Evolutionary conservation across 179 eudicot genomes (phyloP).

Genomic region (Nepenthes alata): DNA sequence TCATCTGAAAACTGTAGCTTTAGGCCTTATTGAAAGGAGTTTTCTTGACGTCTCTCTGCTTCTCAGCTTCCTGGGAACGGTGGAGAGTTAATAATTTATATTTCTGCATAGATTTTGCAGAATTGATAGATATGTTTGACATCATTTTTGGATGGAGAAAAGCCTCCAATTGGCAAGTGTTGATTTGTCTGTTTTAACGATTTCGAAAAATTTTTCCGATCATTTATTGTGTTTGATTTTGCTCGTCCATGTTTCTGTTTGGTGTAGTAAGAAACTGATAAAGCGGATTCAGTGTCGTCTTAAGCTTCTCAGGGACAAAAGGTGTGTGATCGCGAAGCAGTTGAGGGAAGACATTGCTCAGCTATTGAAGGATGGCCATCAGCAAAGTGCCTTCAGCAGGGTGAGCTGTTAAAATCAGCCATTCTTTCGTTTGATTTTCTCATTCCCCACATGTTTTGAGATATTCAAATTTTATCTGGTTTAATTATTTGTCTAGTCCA

Average conservation of each 20-base stretch:
- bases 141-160: slow-evolving; percentile 67
- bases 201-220: background rate
- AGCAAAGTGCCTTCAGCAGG: slow-evolving; percentile 42
- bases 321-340: slow-evolving; percentile 27
- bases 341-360: slow-evolving; percentile 46
- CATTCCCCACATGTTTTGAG: no score
- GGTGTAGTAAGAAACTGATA: slow-evolving; percentile 57
- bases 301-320: slow-evolving; percentile 54
- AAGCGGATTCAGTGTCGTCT: slow-evolving; percentile 50
- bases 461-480: no score
- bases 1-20: no score
- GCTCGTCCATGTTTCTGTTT: background rate
- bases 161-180: slow-evolving; percentile 57
- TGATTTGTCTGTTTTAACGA: background rate
- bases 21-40: no score
- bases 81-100: no score
- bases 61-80: no score
- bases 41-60: no score
- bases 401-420: slow-evolving; percentile 16
- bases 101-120: no score
- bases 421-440: no score
- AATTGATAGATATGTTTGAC: slow-evolving; percentile 32
- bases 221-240: no score
- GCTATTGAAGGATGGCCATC: slow-evolving; percentile 42
- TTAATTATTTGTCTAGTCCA: no score